These are phyloP conservation scores for Fusarium continuum DNA, from an alignment of 2,329 filamentous ascomycete genomes.

Conservation along the genomic window DNA sequence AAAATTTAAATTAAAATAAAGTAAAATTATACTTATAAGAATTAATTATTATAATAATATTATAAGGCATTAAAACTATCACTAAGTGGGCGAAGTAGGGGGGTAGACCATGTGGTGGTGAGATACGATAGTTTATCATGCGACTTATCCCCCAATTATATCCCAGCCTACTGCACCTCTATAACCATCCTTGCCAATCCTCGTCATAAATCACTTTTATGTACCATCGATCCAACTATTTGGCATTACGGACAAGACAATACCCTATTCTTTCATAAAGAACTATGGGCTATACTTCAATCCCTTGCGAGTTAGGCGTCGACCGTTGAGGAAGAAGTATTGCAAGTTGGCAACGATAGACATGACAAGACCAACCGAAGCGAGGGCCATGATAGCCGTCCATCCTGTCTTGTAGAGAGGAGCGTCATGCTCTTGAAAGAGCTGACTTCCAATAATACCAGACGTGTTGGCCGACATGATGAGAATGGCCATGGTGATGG, in stretches of 20 bases:
- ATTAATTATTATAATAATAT: no score
- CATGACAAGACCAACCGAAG: slow-evolving; percentile 35
- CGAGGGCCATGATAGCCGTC: slow-evolving; percentile 40
- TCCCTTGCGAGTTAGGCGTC: slow-evolving; percentile 18
- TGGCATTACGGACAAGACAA: no score
- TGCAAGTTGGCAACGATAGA: slow-evolving; percentile 37
- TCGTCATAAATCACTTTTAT: no score
- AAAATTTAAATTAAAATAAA: no score
- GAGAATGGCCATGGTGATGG: slow-evolving; percentile 47
- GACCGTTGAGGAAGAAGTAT: slow-evolving; percentile 53
- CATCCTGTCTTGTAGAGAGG: slow-evolving; percentile 45
- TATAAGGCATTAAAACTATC: no score
- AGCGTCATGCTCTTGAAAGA: slow-evolving; percentile 45
- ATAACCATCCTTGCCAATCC: not conserved
- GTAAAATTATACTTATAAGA: no score
- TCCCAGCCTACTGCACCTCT: no score
- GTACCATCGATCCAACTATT: no score
- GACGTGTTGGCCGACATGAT: slow-evolving; percentile 48
- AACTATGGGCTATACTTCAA: slow-evolving; percentile 28
- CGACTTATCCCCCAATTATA: no score
- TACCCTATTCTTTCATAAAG: not conserved
- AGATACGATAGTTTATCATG: no score
- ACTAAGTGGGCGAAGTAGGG: no score
- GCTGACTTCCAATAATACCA: slow-evolving; percentile 44
- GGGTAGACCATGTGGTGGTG: no score